phyloP scores from a whole-genome alignment of 176 grass and related monocot species.

The Aegilops speltoides region DNA sequence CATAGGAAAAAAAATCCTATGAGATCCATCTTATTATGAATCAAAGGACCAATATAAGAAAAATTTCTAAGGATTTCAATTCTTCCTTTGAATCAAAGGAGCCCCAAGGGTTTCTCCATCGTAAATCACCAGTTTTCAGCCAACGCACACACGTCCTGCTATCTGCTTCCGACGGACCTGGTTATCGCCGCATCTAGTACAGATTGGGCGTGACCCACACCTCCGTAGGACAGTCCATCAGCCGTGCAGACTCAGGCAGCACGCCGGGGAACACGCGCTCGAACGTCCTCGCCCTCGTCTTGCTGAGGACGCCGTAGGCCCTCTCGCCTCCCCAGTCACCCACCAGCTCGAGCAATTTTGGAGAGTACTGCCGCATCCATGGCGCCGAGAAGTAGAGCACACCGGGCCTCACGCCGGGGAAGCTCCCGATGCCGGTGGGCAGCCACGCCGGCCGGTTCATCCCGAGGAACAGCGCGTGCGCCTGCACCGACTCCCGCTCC shows the following conservation, averaged over 20 bases:
- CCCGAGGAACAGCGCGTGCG: conserved; percentile 21
- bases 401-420: not conserved
- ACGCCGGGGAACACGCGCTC: not conserved
- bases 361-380: not conserved
- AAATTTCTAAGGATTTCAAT: too few species aligned
- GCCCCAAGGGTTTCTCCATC: too few species aligned
- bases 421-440: not conserved
- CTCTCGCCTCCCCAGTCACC: not conserved
- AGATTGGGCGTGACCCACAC: conserved; percentile 1
- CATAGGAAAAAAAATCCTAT: too few species aligned
- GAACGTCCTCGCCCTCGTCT: not conserved
- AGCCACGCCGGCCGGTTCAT: conserved; percentile 19
- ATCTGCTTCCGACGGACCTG: too few species aligned
- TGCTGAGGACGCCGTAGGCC: not conserved
- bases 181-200: not conserved
- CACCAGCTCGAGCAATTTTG: not conserved
- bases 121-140: too few species aligned
- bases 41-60: too few species aligned
- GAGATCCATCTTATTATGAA: too few species aligned
- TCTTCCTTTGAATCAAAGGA: too few species aligned
- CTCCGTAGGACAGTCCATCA: not conserved
- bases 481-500: not conserved
- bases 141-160: too few species aligned
- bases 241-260: not conserved
- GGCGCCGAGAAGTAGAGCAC: conserved; percentile 24